Evolutionary conservation across 495 filamentous ascomycete species (phyloP), one percentile per base, ranked within the genome.

Genomic region (Hypoxylon subgilvum): DNA sequence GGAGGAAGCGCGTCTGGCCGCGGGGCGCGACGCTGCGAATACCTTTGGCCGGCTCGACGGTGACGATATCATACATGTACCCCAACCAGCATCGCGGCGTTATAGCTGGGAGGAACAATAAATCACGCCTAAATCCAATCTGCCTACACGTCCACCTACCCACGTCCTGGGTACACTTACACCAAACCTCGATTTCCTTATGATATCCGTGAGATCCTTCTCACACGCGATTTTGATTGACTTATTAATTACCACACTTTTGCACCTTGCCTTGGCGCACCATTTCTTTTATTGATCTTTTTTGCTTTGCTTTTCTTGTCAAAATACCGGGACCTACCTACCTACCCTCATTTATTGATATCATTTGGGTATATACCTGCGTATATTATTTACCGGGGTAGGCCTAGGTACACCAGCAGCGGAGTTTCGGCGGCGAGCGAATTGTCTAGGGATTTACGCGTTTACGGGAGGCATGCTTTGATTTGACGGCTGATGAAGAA

Each of bases 71-170:
- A 68, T 82, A 6, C 80, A 81, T 42, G 73, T 82, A 18, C 80
- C 80, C 5, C 76, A 81, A 46, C 69, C 75, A 22, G 78, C 79
- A 12, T 77, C 75, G 22, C 74, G 75, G 48, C 69, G 80, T 38
- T 83, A 79, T 49, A 79, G 76, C 49, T 83, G 78, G 78, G 80
- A 83, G 54, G 73, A 76, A 38, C 67, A 70, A 46, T 50, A 70
- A 63, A 30, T 34, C 27, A 19, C 28, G 46, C 19, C 22, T 30
- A 13, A 30, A 18, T 2, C 10, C 6, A 16, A 14, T 17, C 23
- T 8, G 10, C 25, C 17, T n/a, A n/a, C n/a, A n/a, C n/a, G n/a
- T n/a, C n/a, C n/a, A n/a, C n/a, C n/a, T n/a, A n/a, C n/a, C n/a
- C n/a, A n/a, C n/a, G n/a, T n/a, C n/a, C n/a, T n/a, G n/a, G n/a